A percentile compares a stretch with the other conserved stretches of the same genome.
Conservation (phyloP, 1,139 yeast genomes). For the Geotrichum klebahnii region DNA sequence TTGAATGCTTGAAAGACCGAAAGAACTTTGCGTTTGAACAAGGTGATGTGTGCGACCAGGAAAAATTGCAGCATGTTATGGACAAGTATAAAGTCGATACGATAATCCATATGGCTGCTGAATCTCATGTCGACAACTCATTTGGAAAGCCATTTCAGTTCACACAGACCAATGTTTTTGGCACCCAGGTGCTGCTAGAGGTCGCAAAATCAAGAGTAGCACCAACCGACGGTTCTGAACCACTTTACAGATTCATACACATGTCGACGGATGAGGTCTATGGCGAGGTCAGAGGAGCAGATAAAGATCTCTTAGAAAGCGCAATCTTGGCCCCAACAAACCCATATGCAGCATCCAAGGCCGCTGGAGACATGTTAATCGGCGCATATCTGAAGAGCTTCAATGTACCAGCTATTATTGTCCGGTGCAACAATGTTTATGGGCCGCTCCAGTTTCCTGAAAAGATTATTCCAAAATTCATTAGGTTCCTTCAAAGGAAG, state of each 20-base stretch:
- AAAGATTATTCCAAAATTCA: constrained; percentile 50
- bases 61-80: constrained; percentile 30
- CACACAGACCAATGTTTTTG: constrained; percentile 48
- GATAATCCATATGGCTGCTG: constrained; percentile 56
- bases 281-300: constrained; percentile 42
- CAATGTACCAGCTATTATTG: constrained; percentile 44
- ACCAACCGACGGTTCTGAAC: background rate
- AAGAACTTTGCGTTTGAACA: constrained; percentile 36
- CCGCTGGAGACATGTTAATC: constrained; percentile 52
- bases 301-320: constrained; percentile 40
- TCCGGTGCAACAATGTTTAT: constrained; percentile 54
- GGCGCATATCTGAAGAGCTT: constrained; percentile 48
- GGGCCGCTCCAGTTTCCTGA: constrained; percentile 58
- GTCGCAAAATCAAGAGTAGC: constrained; percentile 35
- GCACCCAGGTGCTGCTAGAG: constrained; percentile 53
- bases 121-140: constrained; percentile 55
- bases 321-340: constrained; percentile 50
- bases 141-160: constrained; percentile 48
- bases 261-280: constrained; percentile 63
- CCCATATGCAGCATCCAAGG: constrained; percentile 60
- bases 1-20: constrained; percentile 31
- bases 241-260: constrained; percentile 41
- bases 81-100: constrained; percentile 37
- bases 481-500: constrained; percentile 34
- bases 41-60: constrained; percentile 43